Evolutionary conservation across 1,284 basidiomycete species (phyloP), one percentile per base, ranked within the genome.

Genomic region (Moesziomyces sp.): DNA sequence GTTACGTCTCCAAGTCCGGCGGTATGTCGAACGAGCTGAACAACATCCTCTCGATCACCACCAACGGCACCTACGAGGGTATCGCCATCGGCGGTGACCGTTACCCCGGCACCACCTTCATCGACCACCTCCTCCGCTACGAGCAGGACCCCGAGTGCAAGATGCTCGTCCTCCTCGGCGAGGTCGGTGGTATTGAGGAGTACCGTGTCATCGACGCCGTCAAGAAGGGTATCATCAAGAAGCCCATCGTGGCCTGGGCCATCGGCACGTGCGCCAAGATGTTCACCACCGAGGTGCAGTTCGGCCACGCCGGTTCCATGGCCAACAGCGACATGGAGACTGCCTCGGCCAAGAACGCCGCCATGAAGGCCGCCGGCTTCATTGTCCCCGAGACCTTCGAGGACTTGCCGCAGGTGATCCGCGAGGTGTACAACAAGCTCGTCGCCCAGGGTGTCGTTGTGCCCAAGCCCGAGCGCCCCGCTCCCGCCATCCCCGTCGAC

Each of bases 1-100:
- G 94, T 84, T 98, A 98, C 87, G 96, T 99, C 85, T 97, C 94
- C 86, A 99, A 99, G 88, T 98, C 96, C 14, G 96, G 96, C 79
- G 96, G 97, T 86, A 99, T 99, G 97, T 99, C 96, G 80, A 99
- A 99, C 88, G 97, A 99, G 87, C 88, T 99, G 80, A 98, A 99
- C 92, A 99, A 98, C 89, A 99, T 99, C 85, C 91, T 99, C 75
- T 95, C 94, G 48, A 89, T 97, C 85, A 91, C 93, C 85, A 97
- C 95, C 85, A 95, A 99, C 87, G 97, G 96, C 82, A 97, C 94
- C 73, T 99, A 98, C 87, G 96, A 99, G 88, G 96, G 96, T 89
- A 96, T 99, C 84, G 96, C 96, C 85, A 99, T 99, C 80, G 96
- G 97, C 84, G 96, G 96, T 88, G 96, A 99, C 86, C 93, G 96